Conservation (phyloP, 306 rosid genomes). For the Potentilla sterilis region DNA sequence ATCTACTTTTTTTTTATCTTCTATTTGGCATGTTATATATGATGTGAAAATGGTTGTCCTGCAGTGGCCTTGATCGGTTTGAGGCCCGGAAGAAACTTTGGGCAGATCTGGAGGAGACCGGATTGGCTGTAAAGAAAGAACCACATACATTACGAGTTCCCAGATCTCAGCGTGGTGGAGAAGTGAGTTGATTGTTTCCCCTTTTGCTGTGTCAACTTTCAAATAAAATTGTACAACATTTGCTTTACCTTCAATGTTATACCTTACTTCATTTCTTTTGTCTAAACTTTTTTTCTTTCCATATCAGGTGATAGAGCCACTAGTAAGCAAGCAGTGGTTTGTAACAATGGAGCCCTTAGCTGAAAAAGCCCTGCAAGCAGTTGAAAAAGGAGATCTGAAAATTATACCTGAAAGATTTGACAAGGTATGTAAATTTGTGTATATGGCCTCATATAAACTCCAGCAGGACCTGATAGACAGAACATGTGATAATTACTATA, state of each 20-base stretch:
- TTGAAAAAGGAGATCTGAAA: constrained; percentile 74
- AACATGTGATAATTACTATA: neutral
- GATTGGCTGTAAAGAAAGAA: constrained; percentile 80
- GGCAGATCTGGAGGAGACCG: constrained; percentile 92
- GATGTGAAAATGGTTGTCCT: constrained; percentile 25
- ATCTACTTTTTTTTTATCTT: neutral
- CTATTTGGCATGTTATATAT: constrained; percentile 21
- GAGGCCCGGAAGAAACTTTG: constrained; percentile 91
- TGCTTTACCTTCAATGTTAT: neutral
- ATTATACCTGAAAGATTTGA: constrained; percentile 93
- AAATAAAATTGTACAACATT: constrained; percentile 17
- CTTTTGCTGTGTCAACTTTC: neutral
- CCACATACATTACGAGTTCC: constrained; percentile 88
- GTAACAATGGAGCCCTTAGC: constrained; percentile 96
- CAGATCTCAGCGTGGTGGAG: constrained; percentile 99
- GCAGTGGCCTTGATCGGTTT: constrained; percentile 93
- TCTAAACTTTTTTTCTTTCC: constrained; percentile 13
- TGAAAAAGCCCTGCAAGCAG: constrained; percentile 78
- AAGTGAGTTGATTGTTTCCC: constrained; percentile 49
- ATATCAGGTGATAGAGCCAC: constrained; percentile 88
- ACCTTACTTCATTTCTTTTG: neutral
- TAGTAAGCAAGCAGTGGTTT: constrained; percentile 98
- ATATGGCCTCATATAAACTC: neutral
- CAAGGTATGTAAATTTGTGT: constrained; percentile 49
- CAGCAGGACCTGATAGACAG: neutral